Evolutionary conservation across 345 rosid genomes (phyloP).

Genomic region (Angophora floribunda): DNA sequence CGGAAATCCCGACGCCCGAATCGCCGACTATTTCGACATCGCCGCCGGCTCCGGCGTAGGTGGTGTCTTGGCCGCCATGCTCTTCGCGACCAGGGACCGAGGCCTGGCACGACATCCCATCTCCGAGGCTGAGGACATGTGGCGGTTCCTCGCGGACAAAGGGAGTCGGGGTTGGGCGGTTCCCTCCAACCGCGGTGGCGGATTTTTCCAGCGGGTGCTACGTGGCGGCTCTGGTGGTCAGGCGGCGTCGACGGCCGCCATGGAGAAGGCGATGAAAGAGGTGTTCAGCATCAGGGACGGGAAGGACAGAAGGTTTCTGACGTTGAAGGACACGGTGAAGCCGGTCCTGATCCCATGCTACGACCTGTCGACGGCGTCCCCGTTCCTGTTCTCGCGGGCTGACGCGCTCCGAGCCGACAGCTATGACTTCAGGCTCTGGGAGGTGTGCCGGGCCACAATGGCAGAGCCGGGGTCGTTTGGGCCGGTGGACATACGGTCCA

Average conservation of each 20-base stretch:
- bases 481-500: slow-evolving; percentile 3
- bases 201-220: slow-evolving; percentile 38
- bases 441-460: slow-evolving; percentile 11
- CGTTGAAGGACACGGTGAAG: slow-evolving; percentile 10
- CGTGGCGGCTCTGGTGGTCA: slow-evolving; percentile 1
- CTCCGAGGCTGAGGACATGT: slow-evolving; percentile 71
- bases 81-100: slow-evolving; percentile 58
- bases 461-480: slow-evolving; percentile 4
- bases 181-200: slow-evolving; percentile 1
- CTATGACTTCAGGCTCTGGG: slow-evolving; percentile 12
- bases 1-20: slow-evolving; percentile 73
- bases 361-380: slow-evolving; percentile 7
- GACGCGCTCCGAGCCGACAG: slow-evolving; percentile 7
- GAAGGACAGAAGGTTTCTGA: neutral
- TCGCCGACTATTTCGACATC: slow-evolving; percentile 85
- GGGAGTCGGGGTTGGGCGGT: slow-evolving; percentile 41
- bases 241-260: neutral
- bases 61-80: slow-evolving; percentile 86
- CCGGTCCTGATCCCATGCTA: slow-evolving; percentile 14
- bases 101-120: slow-evolving; percentile 40
- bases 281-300: neutral
- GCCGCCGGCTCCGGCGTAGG: slow-evolving; percentile 87
- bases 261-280: slow-evolving; percentile 5
- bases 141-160: slow-evolving; percentile 68
- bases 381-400: slow-evolving; percentile 13